Percentiles rank a stretch among this genome's conserved stretches.
These are phyloP conservation scores for Lindgomyces ingoldianus DNA, from an alignment of 495 filamentous ascomycete genomes.

Conservation along the genomic window DNA sequence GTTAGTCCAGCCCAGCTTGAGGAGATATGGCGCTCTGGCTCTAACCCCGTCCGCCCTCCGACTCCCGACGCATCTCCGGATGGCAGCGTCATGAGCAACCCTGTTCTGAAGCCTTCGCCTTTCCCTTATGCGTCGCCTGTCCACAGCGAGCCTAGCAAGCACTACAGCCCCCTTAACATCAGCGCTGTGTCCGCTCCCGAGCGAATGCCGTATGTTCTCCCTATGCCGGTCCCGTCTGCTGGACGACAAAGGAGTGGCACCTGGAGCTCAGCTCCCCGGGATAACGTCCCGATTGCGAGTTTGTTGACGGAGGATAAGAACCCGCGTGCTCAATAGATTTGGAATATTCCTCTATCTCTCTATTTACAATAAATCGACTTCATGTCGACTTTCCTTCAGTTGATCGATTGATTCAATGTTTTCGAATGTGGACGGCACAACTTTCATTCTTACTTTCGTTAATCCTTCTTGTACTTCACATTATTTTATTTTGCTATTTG, in stretches of 20 bases:
- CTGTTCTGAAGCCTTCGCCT: conserved; percentile 37
- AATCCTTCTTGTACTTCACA: conserved; percentile 9
- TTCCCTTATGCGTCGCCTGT: conserved; percentile 29
- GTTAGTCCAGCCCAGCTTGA: conserved; percentile 66
- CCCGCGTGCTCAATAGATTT: conserved; percentile 23
- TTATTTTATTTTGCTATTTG: conserved; percentile 10
- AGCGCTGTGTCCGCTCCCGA: conserved; percentile 40
- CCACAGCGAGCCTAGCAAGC: conserved; percentile 25
- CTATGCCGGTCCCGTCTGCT: conserved; percentile 33
- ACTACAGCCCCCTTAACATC: conserved; percentile 32
- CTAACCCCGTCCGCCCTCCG: conserved; percentile 33
- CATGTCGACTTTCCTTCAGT: neutral
- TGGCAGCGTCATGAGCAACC: conserved; percentile 29
- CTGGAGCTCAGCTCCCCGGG: conserved; percentile 32
- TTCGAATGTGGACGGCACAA: neutral
- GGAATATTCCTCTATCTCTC: neutral
- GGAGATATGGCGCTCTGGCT: conserved; percentile 60
- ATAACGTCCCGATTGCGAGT: conserved; percentile 34
- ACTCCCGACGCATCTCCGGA: conserved; percentile 41
- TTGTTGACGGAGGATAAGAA: conserved; percentile 36
- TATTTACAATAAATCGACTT: conserved; percentile 1
- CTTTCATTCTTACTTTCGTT: conserved; percentile 31
- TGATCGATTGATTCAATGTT: conserved; percentile 1
- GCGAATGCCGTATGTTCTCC: conserved; percentile 36
- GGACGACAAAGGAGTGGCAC: conserved; percentile 19